A percentile compares a stretch with the other conserved stretches of the same genome.
Evolutionary conservation across 768 basidiomycete genomes (phyloP).

Genomic region (Pleurotus citrinopileatus): DNA sequence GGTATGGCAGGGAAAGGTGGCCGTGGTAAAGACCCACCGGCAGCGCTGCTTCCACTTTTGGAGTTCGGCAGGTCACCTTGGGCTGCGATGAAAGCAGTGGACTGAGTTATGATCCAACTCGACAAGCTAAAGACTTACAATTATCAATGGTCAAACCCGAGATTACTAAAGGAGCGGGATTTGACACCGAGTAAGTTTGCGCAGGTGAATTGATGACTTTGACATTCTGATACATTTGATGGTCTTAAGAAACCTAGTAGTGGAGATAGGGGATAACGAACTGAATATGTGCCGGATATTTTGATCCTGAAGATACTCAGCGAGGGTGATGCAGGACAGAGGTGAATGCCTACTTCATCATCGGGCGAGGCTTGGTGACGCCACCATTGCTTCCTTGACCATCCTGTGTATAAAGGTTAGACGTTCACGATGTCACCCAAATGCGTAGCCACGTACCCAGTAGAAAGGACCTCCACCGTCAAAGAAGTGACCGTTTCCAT

Average conservation of each 20-base stretch:
- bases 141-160: conserved; percentile 50
- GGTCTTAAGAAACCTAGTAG: conserved; percentile 18
- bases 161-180: conserved; percentile 39
- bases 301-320: conserved; percentile 24
- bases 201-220: conserved; percentile 39
- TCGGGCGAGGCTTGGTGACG: conserved; percentile 36
- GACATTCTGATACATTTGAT: conserved; percentile 30
- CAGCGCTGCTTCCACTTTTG: conserved; percentile 43
- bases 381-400: conserved; percentile 37
- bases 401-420: conserved; percentile 23
- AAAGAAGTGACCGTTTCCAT: conserved; percentile 39
- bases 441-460: conserved; percentile 36
- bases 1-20: neutral
- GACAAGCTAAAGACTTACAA: conserved; percentile 32
- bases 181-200: conserved; percentile 36
- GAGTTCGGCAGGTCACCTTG: conserved; percentile 50
- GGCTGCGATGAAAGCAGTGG: conserved; percentile 33
- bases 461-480: conserved; percentile 43
- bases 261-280: conserved; percentile 15
- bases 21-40: conserved; percentile 22
- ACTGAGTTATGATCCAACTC: neutral
- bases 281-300: conserved; percentile 34
- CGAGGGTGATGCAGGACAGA: neutral
- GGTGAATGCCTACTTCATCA: conserved; percentile 34
- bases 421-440: neutral